Conservation (phyloP, 108 stramenopile species). For the Pseudonitzschia multistriata region DNA sequence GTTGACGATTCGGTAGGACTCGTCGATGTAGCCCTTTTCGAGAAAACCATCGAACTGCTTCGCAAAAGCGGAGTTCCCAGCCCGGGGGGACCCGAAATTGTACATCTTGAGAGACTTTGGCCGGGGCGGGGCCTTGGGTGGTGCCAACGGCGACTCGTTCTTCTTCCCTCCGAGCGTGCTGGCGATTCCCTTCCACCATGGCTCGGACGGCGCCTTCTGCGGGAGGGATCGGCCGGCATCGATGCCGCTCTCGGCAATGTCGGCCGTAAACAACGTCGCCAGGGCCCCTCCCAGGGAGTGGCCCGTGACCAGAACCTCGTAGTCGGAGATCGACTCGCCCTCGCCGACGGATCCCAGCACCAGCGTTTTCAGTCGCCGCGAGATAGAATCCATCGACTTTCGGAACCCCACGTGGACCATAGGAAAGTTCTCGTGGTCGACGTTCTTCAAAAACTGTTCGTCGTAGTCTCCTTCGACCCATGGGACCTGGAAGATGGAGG, state of each 20-base stretch:
- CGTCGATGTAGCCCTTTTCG: constrained; percentile 51
- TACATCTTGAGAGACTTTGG: constrained; percentile 71
- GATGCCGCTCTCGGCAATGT: constrained; percentile 77
- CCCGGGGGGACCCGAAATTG: constrained; percentile 84
- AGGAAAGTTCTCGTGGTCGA: constrained; percentile 13
- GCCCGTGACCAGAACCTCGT: constrained; percentile 79
- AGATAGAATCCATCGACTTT: constrained; percentile 71
- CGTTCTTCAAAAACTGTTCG: constrained; percentile 24
- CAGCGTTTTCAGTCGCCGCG: constrained; percentile 77
- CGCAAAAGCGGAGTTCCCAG: constrained; percentile 73
- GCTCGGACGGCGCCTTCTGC: constrained; percentile 58
- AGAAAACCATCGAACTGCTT: constrained; percentile 58
- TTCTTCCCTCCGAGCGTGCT: constrained; percentile 52
- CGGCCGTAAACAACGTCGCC: constrained; percentile 72
- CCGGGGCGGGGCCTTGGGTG: constrained; percentile 44
- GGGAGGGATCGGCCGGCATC: constrained; percentile 79
- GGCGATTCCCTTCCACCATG: constrained; percentile 79
- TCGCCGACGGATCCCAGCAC: constrained; percentile 58
- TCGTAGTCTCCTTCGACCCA: constrained; percentile 82
- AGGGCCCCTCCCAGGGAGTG: constrained; percentile 82
- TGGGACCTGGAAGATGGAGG: constrained; percentile 64
- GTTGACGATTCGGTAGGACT: constrained; percentile 83
- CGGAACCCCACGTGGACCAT: constrained; percentile 80
- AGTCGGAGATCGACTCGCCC: constrained; percentile 59
- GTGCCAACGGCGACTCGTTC: constrained; percentile 7